Conservation (phyloP, 257 asterid genomes). For the Leptodermis oblonga region DNA sequence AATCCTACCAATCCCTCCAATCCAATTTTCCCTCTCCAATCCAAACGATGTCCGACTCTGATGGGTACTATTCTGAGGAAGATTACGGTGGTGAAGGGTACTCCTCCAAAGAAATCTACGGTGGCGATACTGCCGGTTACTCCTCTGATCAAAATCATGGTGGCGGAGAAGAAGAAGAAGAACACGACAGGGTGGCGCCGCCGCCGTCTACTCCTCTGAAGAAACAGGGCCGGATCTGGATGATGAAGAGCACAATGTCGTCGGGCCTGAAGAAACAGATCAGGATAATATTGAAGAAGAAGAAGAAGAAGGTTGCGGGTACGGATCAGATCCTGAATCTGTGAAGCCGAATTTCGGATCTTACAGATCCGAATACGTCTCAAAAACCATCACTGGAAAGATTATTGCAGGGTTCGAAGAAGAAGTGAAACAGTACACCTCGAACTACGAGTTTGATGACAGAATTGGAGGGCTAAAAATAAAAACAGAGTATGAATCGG, state of each 20-base stretch:
- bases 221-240: neutral
- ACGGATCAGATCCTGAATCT: neutral
- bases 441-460: conserved; percentile 5
- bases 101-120: neutral
- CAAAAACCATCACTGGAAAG: no score
- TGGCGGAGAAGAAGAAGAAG: no score
- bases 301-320: neutral
- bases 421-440: conserved; percentile 8
- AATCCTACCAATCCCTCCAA: no score
- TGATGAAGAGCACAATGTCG: neutral
- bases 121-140: neutral
- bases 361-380: neutral
- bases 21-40: no score
- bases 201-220: neutral
- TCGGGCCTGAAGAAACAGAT: neutral
- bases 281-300: neutral
- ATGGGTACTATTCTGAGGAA: neutral
- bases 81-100: neutral
- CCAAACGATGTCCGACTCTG: neutral
- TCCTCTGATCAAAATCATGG: no score
- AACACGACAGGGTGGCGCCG: neutral
- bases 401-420: conserved; percentile 11
- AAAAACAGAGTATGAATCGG: no score
- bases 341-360: neutral
- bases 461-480: conserved; percentile 13